phyloP scores from a whole-genome alignment of 441 rosid species.

The Cnidoscolus chayamansa region DNA sequence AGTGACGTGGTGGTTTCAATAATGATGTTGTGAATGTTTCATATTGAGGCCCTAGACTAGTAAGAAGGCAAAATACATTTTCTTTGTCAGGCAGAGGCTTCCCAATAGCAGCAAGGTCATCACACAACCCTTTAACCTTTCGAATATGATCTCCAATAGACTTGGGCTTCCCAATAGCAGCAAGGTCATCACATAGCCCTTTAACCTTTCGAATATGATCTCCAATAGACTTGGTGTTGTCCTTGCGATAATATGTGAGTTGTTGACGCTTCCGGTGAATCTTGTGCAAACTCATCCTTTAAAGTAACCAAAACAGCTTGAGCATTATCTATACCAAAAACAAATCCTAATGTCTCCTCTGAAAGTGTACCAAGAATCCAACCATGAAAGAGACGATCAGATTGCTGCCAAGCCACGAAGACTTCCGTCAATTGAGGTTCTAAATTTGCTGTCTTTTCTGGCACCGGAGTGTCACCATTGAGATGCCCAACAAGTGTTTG shows the following conservation, averaged over 20 bases:
- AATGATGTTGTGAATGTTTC: not conserved
- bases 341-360: not conserved
- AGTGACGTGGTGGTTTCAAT: not conserved
- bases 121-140: no score
- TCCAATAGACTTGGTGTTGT: no score
- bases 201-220: no score
- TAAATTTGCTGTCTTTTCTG: not conserved
- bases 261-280: not conserved
- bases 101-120: no score
- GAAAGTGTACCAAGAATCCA: no score
- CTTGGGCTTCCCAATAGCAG: no score
- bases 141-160: no score
- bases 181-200: no score
- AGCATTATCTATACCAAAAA: not conserved
- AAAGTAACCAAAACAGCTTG: not conserved
- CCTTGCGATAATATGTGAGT: no score
- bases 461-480: not conserved
- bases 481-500: not conserved
- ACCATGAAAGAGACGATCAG: not conserved
- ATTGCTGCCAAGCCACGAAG: not conserved
- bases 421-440: not conserved
- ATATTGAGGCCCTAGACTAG: no score
- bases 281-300: not conserved
- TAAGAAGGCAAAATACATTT: no score
- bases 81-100: no score